Percentiles rank a stretch among this genome's conserved stretches.
phyloP scores from a whole-genome alignment of 1,139 yeast species.

The Debaryomyces sp. region DNA sequence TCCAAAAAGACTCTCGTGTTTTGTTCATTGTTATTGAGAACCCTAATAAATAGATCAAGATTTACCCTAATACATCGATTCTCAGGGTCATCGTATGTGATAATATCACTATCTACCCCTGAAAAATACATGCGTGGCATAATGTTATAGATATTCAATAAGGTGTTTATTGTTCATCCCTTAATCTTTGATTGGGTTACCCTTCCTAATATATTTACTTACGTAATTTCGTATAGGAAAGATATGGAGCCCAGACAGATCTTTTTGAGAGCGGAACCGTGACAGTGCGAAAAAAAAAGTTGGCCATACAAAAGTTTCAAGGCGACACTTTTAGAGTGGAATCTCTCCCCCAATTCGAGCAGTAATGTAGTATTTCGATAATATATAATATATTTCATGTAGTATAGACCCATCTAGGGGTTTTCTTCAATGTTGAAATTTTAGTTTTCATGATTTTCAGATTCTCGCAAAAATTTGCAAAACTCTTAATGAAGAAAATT shows the following conservation, averaged over 20 bases:
- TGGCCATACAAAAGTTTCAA: too few species aligned
- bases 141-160: background rate
- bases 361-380: too few species aligned
- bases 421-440: too few species aligned
- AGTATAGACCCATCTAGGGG: too few species aligned
- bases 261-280: too few species aligned
- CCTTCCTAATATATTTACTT: background rate
- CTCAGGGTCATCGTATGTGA: background rate
- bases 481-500: background rate
- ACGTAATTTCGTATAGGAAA: background rate
- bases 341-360: too few species aligned
- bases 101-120: background rate
- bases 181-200: background rate
- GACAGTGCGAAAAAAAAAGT: too few species aligned
- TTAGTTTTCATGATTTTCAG: too few species aligned
- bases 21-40: background rate
- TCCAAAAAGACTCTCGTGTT: conserved; percentile 5
- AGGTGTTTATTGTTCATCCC: background rate
- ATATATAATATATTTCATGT: too few species aligned
- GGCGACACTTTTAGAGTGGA: too few species aligned
- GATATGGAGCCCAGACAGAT: too few species aligned
- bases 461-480: too few species aligned
- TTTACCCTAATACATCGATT: background rate
- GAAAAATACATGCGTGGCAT: background rate
- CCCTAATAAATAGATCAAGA: background rate